phyloP scores from a whole-genome alignment of 129 eudicot genomes.

The Helianthus annuus region DNA sequence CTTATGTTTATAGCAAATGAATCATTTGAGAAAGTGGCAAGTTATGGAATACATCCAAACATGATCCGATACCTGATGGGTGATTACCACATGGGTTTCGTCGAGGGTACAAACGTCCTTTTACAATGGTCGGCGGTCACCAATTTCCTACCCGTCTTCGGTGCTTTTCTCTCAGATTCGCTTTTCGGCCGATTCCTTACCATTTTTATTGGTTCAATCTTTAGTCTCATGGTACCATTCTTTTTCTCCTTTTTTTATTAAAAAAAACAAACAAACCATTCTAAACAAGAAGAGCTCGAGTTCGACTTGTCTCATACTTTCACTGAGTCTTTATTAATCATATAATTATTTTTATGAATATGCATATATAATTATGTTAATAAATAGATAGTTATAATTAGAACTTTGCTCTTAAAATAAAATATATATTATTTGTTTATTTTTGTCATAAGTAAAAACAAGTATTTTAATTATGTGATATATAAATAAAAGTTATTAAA shows the following conservation, averaged over 20 bases:
- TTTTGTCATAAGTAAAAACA: no score
- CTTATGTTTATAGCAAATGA: slow-evolving; percentile 54
- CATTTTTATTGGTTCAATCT: slow-evolving; percentile 64
- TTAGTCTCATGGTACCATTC: slow-evolving; percentile 49
- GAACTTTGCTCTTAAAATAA: no score
- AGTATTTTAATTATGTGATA: no score
- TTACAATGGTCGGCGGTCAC: slow-evolving; percentile 66
- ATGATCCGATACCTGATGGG: slow-evolving; percentile 67
- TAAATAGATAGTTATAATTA: no score
- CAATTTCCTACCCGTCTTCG: slow-evolving; percentile 62
- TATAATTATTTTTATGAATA: no score
- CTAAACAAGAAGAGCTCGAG: no score
- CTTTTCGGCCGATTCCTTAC: slow-evolving; percentile 75
- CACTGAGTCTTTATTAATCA: no score
- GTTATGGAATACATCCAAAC: slow-evolving; percentile 75
- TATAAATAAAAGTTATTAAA: no score
- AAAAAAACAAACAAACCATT: no score
- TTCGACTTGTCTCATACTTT: no score
- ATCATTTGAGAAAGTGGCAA: slow-evolving; percentile 89
- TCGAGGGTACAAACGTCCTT: slow-evolving; percentile 56
- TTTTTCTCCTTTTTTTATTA: background rate
- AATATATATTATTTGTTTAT: no score
- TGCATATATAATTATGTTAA: no score
- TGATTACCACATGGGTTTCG: slow-evolving; percentile 58
- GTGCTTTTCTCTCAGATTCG: slow-evolving; percentile 80